Evolutionary conservation across 2,329 filamentous ascomycete genomes (phyloP).

Genomic region (Lachnellula suecica): DNA sequence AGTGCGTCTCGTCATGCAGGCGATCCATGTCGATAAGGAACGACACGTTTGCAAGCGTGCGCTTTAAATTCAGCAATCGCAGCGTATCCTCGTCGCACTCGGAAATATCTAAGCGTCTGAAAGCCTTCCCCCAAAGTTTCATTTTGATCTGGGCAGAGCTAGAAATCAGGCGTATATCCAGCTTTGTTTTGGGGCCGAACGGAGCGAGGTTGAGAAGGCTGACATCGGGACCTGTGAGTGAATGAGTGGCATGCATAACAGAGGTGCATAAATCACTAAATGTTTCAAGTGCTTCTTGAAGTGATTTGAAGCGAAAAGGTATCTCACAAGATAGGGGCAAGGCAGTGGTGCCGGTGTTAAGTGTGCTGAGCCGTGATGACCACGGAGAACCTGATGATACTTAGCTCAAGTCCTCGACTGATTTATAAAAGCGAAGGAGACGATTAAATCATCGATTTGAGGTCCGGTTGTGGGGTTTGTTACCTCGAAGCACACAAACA

Average conservation of each 20-base stretch:
- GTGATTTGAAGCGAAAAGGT: not conserved
- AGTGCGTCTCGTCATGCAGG: constrained; percentile 1
- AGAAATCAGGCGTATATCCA: not conserved
- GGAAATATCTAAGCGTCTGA: not conserved
- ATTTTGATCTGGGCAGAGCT: not conserved
- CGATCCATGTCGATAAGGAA: not conserved
- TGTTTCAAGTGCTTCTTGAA: constrained; percentile 7
- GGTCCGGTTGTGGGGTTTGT: not conserved
- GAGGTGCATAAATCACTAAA: constrained; percentile 6
- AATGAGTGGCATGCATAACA: not conserved
- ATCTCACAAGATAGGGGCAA: not conserved
- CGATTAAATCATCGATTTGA: no score
- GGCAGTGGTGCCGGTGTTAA: not conserved
- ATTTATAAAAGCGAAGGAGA: not conserved
- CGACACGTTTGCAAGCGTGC: not conserved
- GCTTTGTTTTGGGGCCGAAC: not conserved
- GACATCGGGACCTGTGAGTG: not conserved
- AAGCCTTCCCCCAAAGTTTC: not conserved
- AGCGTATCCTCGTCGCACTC: not conserved
- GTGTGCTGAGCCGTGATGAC: constrained; percentile 12
- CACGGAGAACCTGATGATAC: constrained; percentile 11
- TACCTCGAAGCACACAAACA: constrained; percentile 25
- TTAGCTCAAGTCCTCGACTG: not conserved
- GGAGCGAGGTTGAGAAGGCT: not conserved
- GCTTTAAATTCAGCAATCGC: not conserved